A percentile compares a stretch with the other conserved stretches of the same genome.
phyloP scores from a whole-genome alignment of 23 red algal species.

The Gracilariopsis chorda region DNA sequence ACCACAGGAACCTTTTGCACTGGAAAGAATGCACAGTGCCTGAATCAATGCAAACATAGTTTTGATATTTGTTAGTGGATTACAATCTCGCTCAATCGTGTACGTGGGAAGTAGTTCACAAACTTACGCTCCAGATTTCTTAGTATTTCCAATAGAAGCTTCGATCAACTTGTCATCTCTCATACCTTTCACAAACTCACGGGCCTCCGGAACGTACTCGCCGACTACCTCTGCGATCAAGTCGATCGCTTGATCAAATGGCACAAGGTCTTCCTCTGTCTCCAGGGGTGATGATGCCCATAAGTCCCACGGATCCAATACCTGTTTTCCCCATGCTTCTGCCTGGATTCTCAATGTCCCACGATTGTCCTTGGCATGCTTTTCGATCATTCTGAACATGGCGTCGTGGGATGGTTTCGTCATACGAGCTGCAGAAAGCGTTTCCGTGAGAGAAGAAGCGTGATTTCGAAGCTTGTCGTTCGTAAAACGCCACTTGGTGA shows the following conservation, averaged over 20 bases:
- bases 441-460: too few species aligned
- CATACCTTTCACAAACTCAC: not conserved
- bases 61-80: too few species aligned
- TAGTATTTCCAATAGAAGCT: not conserved
- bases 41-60: too few species aligned
- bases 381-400: too few species aligned
- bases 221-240: not conserved
- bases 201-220: not conserved
- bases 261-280: not conserved
- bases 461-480: too few species aligned
- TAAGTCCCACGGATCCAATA: not conserved
- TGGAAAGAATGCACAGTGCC: not conserved
- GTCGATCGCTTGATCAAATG: not conserved
- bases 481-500: too few species aligned
- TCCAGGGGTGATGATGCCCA: not conserved
- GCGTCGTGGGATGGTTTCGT: too few species aligned
- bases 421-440: too few species aligned
- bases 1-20: not conserved
- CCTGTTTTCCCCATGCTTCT: not conserved
- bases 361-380: too few species aligned
- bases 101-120: too few species aligned
- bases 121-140: not conserved
- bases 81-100: too few species aligned
- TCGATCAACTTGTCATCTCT: not conserved
- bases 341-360: not conserved